phyloP scores from a whole-genome alignment of 192 early-diverging fungal species.

The Globomyces pollinis-pini region DNA sequence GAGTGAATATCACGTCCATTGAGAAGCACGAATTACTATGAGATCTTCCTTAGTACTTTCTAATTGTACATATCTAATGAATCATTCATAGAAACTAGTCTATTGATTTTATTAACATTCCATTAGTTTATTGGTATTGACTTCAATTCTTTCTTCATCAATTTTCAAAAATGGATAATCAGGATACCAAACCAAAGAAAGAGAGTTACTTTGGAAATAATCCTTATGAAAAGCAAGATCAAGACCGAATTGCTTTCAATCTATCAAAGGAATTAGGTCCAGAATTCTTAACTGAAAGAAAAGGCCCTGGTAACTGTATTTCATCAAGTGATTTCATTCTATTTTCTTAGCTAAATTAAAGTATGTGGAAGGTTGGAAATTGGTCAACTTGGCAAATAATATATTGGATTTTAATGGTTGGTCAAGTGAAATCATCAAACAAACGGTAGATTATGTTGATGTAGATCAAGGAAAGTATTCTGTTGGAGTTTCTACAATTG shows the following conservation, averaged over 20 bases:
- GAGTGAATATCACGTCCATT: too few species aligned
- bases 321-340: constrained; percentile 4
- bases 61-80: too few species aligned
- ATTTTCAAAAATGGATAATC: too few species aligned
- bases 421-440: constrained; percentile 64
- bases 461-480: constrained; percentile 48
- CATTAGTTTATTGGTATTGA: too few species aligned
- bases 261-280: constrained; percentile 60
- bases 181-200: too few species aligned
- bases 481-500: constrained; percentile 65
- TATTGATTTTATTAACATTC: too few species aligned
- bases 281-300: constrained; percentile 57
- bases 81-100: too few species aligned
- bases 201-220: too few species aligned
- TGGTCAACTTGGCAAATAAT: constrained; percentile 82
- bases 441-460: constrained; percentile 69
- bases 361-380: constrained; percentile 80
- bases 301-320: constrained; percentile 55
- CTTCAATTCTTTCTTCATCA: too few species aligned
- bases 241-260: neutral
- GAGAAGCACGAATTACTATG: too few species aligned
- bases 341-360: constrained; percentile 41
- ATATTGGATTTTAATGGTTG: constrained; percentile 96
- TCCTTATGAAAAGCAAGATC: too few species aligned
- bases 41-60: too few species aligned